These are phyloP conservation scores for Lasiodiplodia sp. DNA, from an alignment of 2,329 filamentous ascomycete genomes.

Conservation along the genomic window DNA sequence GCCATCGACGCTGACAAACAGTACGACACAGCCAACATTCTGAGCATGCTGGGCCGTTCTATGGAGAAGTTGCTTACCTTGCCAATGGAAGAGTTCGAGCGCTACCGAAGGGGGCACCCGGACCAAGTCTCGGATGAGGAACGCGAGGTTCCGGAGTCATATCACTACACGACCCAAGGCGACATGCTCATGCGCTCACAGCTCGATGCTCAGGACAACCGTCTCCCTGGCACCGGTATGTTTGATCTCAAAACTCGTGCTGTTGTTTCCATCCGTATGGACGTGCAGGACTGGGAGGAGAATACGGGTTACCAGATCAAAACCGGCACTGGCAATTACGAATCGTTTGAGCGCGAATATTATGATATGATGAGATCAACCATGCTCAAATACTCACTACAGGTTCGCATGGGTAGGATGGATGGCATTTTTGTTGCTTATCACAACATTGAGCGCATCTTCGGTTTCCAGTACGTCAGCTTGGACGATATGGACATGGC, in stretches of 20 bases:
- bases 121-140: slow-evolving; percentile 76
- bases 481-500: slow-evolving; percentile 87
- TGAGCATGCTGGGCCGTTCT: slow-evolving; percentile 92
- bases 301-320: slow-evolving; percentile 89
- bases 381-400: slow-evolving; percentile 94
- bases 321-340: slow-evolving; percentile 75
- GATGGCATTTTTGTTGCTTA: slow-evolving; percentile 97
- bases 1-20: slow-evolving; percentile 97
- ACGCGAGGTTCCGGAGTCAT: slow-evolving; percentile 69
- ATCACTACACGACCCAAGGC: slow-evolving; percentile 84
- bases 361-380: slow-evolving; percentile 96
- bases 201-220: slow-evolving; percentile 85
- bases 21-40: slow-evolving; percentile 81
- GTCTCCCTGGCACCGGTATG: slow-evolving; percentile 88
- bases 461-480: slow-evolving; percentile 95
- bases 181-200: slow-evolving; percentile 96
- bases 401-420: slow-evolving; percentile 97
- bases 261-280: slow-evolving; percentile 91
- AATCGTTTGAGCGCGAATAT: slow-evolving; percentile 95
- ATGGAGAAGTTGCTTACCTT: slow-evolving; percentile 95
- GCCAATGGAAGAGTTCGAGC: slow-evolving; percentile 82
- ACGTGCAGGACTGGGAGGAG: slow-evolving; percentile 72
- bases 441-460: slow-evolving; percentile 94
- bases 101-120: slow-evolving; percentile 74
- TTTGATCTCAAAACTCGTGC: slow-evolving; percentile 97